A percentile compares a stretch with the other conserved stretches of the same genome.
Evolutionary conservation across 768 basidiomycete genomes (phyloP).

Genomic region (Jaapia argillacea): DNA sequence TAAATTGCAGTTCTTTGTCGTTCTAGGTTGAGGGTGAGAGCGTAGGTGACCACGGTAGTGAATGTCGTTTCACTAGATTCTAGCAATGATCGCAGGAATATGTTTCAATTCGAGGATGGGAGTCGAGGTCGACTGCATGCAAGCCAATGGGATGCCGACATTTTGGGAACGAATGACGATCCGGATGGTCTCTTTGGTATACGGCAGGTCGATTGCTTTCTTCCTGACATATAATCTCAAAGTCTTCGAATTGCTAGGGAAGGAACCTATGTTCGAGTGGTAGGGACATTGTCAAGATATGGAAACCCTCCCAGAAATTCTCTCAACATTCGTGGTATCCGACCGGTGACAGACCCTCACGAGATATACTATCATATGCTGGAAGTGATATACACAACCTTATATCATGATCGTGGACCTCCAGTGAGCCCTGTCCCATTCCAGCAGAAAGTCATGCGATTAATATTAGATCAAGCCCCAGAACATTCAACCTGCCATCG

Average conservation of each 20-base stretch:
- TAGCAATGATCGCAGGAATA: background rate
- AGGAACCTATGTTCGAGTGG: conserved; percentile 28
- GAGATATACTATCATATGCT: conserved; percentile 38
- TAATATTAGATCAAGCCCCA: too few relatives aligned
- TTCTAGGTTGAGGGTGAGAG: conserved; percentile 21
- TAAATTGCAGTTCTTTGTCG: background rate
- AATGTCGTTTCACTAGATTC: conserved; percentile 8
- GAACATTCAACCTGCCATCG: too few relatives aligned
- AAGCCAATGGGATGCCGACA: background rate
- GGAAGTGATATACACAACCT: conserved; percentile 29
- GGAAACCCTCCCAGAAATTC: conserved; percentile 18
- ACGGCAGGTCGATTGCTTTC: background rate
- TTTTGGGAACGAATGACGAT: background rate
- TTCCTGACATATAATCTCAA: background rate
- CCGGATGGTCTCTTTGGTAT: background rate
- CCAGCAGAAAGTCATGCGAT: background rate
- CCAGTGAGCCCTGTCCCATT: conserved; percentile 7
- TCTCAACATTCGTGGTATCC: conserved; percentile 26
- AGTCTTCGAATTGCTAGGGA: conserved; percentile 15
- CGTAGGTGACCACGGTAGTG: conserved; percentile 25
- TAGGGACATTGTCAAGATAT: conserved; percentile 29
- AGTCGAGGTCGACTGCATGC: background rate
- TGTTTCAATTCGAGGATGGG: background rate
- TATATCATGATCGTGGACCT: conserved; percentile 22
- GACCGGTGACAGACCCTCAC: conserved; percentile 31